Evolutionary conservation across 2,329 filamentous ascomycete genomes (phyloP).

Genomic region (Gaeumannomyces tritici): DNA sequence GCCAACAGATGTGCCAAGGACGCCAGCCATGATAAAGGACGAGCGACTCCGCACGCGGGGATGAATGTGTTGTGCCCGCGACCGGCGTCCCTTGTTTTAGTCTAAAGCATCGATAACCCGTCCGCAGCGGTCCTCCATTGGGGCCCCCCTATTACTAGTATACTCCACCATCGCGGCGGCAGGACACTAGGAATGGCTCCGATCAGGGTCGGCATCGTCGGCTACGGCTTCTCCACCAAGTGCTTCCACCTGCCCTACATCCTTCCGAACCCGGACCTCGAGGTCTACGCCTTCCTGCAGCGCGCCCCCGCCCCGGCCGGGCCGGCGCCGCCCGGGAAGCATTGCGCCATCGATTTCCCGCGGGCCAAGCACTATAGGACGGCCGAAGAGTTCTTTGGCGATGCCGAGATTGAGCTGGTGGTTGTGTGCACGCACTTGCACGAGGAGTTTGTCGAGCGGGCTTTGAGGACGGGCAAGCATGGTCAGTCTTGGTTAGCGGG

Average conservation of each 20-base stretch:
- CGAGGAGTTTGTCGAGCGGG: constrained; percentile 41
- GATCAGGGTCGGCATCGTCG: constrained; percentile 38
- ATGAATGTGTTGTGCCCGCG: too few species aligned
- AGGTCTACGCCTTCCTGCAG: constrained; percentile 37
- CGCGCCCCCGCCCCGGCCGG: constrained; percentile 22
- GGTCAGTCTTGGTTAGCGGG: constrained; percentile 17
- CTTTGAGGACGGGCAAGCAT: constrained; percentile 51
- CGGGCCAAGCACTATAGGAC: constrained; percentile 45
- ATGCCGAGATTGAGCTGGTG: constrained; percentile 49
- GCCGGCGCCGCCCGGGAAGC: constrained; percentile 17
- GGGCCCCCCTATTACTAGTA: too few species aligned
- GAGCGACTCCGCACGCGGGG: neutral
- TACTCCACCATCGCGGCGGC: too few species aligned
- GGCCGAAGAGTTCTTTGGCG: constrained; percentile 48
- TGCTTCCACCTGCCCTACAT: constrained; percentile 42
- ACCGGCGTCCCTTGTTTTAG: too few species aligned
- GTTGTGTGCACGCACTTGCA: constrained; percentile 52
- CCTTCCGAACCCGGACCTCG: constrained; percentile 31
- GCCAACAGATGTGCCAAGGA: neutral
- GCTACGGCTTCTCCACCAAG: constrained; percentile 38
- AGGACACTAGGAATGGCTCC: constrained; percentile 4
- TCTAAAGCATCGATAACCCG: neutral
- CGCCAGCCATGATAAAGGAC: neutral
- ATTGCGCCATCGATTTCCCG: constrained; percentile 39
- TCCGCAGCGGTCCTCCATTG: too few species aligned